phyloP scores from a whole-genome alignment of 345 rosid species.

The Combretum micranthum region DNA sequence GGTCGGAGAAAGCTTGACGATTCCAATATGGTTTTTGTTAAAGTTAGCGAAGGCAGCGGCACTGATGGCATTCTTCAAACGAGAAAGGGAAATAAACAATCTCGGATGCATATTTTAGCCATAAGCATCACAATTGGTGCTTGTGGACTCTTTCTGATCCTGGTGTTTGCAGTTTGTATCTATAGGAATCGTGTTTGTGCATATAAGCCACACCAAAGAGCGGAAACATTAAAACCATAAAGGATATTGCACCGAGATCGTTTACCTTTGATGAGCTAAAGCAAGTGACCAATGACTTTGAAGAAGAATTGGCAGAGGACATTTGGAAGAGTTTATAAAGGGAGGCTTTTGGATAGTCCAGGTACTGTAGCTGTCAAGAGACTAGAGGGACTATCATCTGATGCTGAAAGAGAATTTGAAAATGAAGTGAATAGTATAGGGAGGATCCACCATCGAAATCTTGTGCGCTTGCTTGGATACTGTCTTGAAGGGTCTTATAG shows the following conservation, averaged over 20 bases:
- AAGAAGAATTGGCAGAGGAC: slow-evolving; percentile 12
- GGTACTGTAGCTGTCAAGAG: slow-evolving; percentile 12
- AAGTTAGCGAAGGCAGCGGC: background rate
- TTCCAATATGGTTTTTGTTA: background rate
- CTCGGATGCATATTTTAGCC: background rate
- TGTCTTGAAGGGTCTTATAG: slow-evolving; percentile 11
- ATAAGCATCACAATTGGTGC: too few relatives aligned
- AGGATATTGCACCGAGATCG: slow-evolving; percentile 11
- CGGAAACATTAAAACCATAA: slow-evolving; percentile 1
- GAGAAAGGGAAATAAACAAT: rapidly evolving
- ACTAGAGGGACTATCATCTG: slow-evolving; percentile 9
- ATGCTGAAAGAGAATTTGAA: slow-evolving; percentile 14
- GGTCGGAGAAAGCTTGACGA: background rate
- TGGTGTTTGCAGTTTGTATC: too few relatives aligned
- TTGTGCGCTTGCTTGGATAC: slow-evolving; percentile 22
- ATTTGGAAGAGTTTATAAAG: slow-evolving; percentile 23
- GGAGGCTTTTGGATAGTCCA: background rate
- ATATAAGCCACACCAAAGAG: slow-evolving; percentile 2
- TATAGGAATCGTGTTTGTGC: slow-evolving; percentile 10
- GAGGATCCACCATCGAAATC: slow-evolving; percentile 22
- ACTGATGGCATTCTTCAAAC: too few relatives aligned
- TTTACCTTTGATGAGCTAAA: slow-evolving; percentile 15
- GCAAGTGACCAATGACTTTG: slow-evolving; percentile 15
- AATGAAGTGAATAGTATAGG: slow-evolving; percentile 21
- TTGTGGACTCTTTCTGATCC: too few relatives aligned